A percentile compares a stretch with the other conserved stretches of the same genome.
Conservation (phyloP, 2,329 filamentous ascomycete species). For the Aspergillus glaucus region DNA sequence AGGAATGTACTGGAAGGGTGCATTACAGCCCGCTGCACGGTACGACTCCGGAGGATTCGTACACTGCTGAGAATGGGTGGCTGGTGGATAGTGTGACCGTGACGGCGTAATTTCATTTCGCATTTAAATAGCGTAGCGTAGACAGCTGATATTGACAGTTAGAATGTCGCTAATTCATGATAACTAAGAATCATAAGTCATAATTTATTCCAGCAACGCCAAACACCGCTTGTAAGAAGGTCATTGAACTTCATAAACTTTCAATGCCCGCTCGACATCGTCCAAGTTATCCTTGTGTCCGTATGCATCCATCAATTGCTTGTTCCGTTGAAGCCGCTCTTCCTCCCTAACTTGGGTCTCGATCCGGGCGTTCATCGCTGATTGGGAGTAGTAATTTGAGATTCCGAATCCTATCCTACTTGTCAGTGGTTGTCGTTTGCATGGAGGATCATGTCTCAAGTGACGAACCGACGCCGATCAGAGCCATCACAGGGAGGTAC, state of each 20-base stretch:
- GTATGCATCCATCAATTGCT: conserved; percentile 42
- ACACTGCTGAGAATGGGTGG: conserved; percentile 25
- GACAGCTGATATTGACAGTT: not conserved
- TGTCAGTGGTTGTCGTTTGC: not conserved
- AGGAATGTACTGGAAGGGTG: conserved; percentile 13
- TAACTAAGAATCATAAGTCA: not conserved
- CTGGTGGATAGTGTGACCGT: conserved; percentile 17
- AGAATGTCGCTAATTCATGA: not conserved
- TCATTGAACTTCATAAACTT: conserved; percentile 39
- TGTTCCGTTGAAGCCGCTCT: conserved; percentile 31
- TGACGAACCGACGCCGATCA: conserved; percentile 1
- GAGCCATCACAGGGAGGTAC: conserved; percentile 1
- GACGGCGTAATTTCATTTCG: conserved; percentile 15
- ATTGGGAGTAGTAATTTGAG: conserved; percentile 7
- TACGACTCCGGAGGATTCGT: conserved; percentile 23
- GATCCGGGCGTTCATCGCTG: not conserved
- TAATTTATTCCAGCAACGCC: not conserved
- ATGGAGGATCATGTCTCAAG: not conserved
- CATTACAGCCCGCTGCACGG: conserved; percentile 26
- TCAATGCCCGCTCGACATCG: conserved; percentile 41
- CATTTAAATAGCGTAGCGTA: not conserved
- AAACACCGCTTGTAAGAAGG: not conserved
- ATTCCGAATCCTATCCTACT: conserved; percentile 12
- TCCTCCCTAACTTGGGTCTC: conserved; percentile 18
- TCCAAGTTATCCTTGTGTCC: conserved; percentile 39